Conservation (phyloP, 345 rosid genomes). For the Punica granatum region DNA sequence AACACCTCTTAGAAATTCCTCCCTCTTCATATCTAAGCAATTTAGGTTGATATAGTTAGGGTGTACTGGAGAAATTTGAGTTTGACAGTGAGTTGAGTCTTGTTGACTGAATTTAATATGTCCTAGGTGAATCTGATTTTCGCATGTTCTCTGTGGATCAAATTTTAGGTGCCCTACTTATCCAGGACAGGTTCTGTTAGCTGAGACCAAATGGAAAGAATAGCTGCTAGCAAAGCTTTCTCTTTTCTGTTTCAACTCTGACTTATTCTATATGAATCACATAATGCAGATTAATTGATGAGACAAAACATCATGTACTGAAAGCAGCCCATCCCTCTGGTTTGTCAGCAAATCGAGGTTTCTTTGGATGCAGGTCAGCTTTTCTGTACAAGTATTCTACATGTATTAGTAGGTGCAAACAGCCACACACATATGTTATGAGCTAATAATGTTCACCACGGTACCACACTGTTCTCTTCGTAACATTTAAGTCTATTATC, state of each 20-base stretch:
- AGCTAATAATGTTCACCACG: not conserved
- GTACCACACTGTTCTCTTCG: not conserved
- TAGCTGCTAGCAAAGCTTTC: not conserved
- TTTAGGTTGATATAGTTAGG: not conserved
- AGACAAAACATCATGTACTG: conserved; percentile 76
- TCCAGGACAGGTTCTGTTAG: not conserved
- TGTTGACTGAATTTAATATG: not conserved
- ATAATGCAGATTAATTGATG: conserved; percentile 68
- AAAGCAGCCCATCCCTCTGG: conserved; percentile 99
- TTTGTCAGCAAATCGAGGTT: conserved; percentile 90
- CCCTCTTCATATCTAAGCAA: not conserved
- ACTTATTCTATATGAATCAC: not conserved
- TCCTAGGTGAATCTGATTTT: not conserved
- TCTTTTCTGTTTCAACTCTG: not conserved
- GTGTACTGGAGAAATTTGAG: not conserved
- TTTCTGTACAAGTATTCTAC: not conserved
- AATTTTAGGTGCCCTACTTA: not conserved
- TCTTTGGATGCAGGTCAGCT: conserved; percentile 91
- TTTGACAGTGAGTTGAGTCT: not conserved
- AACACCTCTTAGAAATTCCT: not conserved
- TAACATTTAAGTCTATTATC: not conserved
- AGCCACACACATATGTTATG: not conserved
- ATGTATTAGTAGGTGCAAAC: not conserved
- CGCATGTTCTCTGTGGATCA: not conserved
- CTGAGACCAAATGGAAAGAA: not conserved